Percentiles rank a stretch among this genome's conserved stretches.
Conservation (phyloP, 768 basidiomycete species). For the Paxillus ammoniavirescens region DNA sequence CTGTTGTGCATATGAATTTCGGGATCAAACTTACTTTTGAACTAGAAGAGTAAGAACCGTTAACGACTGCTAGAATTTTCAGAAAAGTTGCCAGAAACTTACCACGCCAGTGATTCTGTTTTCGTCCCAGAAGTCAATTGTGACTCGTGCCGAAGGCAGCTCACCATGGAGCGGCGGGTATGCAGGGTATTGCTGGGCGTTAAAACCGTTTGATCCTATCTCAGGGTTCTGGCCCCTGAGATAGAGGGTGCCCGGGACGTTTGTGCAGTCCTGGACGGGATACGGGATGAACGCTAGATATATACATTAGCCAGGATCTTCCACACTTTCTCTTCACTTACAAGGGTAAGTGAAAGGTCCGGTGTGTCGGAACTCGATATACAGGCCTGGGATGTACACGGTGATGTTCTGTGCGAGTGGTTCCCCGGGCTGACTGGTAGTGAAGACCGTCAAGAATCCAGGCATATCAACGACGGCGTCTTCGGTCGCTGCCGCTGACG, state of each 20-base stretch:
- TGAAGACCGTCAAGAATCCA: background rate
- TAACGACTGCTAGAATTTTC: background rate
- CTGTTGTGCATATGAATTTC: too few relatives aligned
- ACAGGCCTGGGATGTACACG: background rate
- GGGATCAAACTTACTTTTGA: too few relatives aligned
- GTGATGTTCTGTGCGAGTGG: background rate
- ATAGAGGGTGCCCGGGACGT: background rate
- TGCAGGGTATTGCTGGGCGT: background rate
- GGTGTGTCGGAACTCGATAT: background rate
- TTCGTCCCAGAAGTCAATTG: background rate
- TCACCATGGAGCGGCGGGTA: too few relatives aligned
- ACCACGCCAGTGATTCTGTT: background rate
- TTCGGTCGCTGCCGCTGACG: background rate
- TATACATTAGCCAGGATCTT: background rate
- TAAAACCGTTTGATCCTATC: background rate
- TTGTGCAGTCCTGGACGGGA: background rate
- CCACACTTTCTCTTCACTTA: background rate
- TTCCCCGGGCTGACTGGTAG: background rate
- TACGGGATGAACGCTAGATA: background rate
- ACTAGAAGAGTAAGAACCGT: too few relatives aligned
- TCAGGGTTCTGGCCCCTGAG: background rate
- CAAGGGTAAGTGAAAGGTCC: background rate
- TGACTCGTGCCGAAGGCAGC: background rate
- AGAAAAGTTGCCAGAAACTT: background rate
- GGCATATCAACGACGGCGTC: background rate